These are phyloP conservation scores for Inga leiocalycina DNA, from an alignment of 306 rosid species.

Conservation along the genomic window DNA sequence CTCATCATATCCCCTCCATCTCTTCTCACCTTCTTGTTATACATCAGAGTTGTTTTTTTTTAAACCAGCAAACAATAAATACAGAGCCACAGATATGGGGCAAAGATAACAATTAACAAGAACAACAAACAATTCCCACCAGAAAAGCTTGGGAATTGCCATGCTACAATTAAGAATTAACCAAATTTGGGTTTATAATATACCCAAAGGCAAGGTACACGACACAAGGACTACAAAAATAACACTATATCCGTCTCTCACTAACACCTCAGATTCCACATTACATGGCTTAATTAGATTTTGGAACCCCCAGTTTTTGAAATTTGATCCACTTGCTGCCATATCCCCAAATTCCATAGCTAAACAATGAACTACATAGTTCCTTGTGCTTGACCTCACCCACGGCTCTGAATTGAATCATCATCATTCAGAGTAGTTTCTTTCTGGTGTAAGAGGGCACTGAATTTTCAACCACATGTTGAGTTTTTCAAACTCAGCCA, in stretches of 20 bases:
- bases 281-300: not conserved
- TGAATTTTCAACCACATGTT: not conserved
- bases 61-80: not conserved
- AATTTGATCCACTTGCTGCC: constrained; percentile 10
- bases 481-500: constrained; percentile 57
- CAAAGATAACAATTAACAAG: not conserved
- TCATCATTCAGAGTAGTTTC: constrained; percentile 25
- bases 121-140: constrained; percentile 34
- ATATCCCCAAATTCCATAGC: constrained; percentile 23
- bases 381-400: constrained; percentile 30
- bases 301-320: not conserved
- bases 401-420: constrained; percentile 3
- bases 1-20: not conserved
- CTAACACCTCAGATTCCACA: constrained; percentile 37
- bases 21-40: not conserved
- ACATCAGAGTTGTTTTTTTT: not conserved
- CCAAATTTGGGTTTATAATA: constrained; percentile 27
- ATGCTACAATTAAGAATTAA: constrained; percentile 24
- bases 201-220: constrained; percentile 31
- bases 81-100: not conserved
- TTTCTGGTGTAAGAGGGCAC: constrained; percentile 29
- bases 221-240: not conserved
- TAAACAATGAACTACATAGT: constrained; percentile 38
- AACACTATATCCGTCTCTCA: not conserved
- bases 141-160: constrained; percentile 48